A percentile compares a stretch with the other conserved stretches of the same genome.
These are phyloP conservation scores for Trichoderma asperelloides DNA, from an alignment of 495 filamentous ascomycete genomes.

Conservation along the genomic window DNA sequence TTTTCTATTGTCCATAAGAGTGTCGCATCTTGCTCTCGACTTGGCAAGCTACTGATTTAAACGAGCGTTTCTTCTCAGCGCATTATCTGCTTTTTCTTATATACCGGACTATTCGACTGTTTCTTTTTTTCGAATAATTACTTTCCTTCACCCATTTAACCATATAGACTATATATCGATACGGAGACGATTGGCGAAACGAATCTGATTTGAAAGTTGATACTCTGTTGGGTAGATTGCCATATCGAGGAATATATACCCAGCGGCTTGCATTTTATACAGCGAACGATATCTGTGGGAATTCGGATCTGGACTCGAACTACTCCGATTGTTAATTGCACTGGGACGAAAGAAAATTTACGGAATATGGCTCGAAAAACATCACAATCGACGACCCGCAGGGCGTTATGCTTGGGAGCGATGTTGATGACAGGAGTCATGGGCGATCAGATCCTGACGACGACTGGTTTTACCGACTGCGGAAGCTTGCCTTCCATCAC, in stretches of 20 bases:
- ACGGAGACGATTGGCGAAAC: slow-evolving; percentile 4
- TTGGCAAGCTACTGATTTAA: neutral
- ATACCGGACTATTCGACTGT: neutral
- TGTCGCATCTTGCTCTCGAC: neutral
- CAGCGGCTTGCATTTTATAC: neutral
- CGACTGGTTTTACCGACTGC: slow-evolving; percentile 72
- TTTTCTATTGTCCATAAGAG: slow-evolving; percentile 1
- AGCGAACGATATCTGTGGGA: neutral
- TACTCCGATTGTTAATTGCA: neutral
- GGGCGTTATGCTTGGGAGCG: slow-evolving; percentile 25
- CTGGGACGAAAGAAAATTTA: neutral
- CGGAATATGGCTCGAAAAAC: slow-evolving; percentile 7
- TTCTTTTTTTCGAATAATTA: neutral
- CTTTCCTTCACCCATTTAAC: neutral
- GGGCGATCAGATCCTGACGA: slow-evolving; percentile 66
- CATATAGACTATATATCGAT: neutral
- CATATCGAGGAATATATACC: neutral
- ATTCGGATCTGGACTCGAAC: neutral
- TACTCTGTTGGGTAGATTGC: neutral
- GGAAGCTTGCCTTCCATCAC: slow-evolving; percentile 53
- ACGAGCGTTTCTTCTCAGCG: neutral
- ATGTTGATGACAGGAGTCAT: slow-evolving; percentile 29
- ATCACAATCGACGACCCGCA: slow-evolving; percentile 16
- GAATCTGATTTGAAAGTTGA: neutral
- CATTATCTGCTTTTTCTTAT: neutral